Conservation (phyloP, 257 asterid species). For the Fraxinus pennsylvanica region DNA sequence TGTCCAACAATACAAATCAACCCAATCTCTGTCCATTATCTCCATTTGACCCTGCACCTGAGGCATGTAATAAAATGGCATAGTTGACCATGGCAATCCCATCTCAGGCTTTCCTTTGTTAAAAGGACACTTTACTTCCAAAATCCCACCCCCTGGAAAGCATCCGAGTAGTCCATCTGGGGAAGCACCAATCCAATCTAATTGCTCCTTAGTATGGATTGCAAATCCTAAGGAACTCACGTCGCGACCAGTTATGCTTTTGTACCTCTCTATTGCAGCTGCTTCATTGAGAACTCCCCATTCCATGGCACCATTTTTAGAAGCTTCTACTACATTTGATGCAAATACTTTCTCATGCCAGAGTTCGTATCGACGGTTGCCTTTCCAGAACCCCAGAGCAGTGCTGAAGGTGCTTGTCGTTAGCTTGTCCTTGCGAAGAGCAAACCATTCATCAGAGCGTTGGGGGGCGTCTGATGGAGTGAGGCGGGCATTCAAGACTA, state of each 20-base stretch:
- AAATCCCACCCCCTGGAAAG: constrained; percentile 70
- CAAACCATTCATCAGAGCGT: constrained; percentile 94
- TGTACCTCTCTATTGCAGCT: constrained; percentile 77
- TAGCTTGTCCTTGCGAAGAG: constrained; percentile 86
- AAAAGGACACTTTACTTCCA: constrained; percentile 93
- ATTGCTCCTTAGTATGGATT: constrained; percentile 59
- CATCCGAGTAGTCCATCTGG: constrained; percentile 84
- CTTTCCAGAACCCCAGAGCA: constrained; percentile 91
- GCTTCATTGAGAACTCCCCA: constrained; percentile 93
- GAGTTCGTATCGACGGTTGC: constrained; percentile 76
- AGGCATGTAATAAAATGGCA: constrained; percentile 97
- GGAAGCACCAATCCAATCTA: constrained; percentile 90
- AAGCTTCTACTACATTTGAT: constrained; percentile 30
- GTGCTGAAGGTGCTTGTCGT: constrained; percentile 95
- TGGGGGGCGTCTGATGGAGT: constrained; percentile 71
- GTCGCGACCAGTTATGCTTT: constrained; percentile 77
- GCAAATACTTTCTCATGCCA: constrained; percentile 85
- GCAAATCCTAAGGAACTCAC: constrained; percentile 82
- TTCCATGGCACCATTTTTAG: constrained; percentile 69
- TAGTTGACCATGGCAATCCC: constrained; percentile 72
- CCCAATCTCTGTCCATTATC: constrained; percentile 91
- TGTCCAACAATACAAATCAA: constrained; percentile 91
- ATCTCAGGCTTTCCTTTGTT: constrained; percentile 87
- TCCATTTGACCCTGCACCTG: constrained; percentile 99
- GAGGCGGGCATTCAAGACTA: constrained; percentile 46